Evolutionary conservation across 768 basidiomycete genomes (phyloP), one percentile per base, ranked within the genome.

Genomic region (Hygrocybe punicea): DNA sequence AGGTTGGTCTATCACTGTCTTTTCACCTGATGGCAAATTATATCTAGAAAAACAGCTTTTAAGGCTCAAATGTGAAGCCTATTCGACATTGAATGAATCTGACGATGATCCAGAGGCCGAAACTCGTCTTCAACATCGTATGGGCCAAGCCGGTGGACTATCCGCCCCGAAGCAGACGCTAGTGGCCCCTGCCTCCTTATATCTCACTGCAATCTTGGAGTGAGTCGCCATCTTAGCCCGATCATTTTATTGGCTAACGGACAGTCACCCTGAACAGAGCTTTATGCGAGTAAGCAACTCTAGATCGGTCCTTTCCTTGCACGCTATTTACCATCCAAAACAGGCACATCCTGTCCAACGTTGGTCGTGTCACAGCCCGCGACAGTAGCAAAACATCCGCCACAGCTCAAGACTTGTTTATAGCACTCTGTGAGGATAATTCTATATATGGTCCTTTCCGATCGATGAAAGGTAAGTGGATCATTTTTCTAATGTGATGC

Each of bases 161-260:
- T 59, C 70, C 11, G 74, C 83, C 33, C 82, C 84, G 17, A 81
- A 77, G 51, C 69, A 81, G 17, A 69, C 79, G 6, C 78, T 89
- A 8, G 70, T 94, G 23, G 85, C 87, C 8, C 92, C 92, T 4
- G 91, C 93, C 33, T 87, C 91, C 17, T 68, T 97, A 44, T 97
- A 95, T 77, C 79, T 95, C 51, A 95, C 94, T 2, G 93, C 93
- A 7, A 91, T 96, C 60, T 77, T 97, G 29, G 94, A 97, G 93
- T 95, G 71, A 76, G 93, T 82, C 16, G 50, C 44, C 17, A 57
- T 55, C 52, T 63, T 61, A 52, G 57, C 39, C 59, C 65, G 44
- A 55, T 35, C 58, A 53, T 54, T 56, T 58, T 62, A 54, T 60
- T 58, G 53, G 53, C 58, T 73, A 53, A 73, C 62, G 59, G 60